Evolutionary conservation across 345 rosid genomes (phyloP), one percentile per base, ranked within the genome.

Genomic region (Microthlaspi erraticum): DNA sequence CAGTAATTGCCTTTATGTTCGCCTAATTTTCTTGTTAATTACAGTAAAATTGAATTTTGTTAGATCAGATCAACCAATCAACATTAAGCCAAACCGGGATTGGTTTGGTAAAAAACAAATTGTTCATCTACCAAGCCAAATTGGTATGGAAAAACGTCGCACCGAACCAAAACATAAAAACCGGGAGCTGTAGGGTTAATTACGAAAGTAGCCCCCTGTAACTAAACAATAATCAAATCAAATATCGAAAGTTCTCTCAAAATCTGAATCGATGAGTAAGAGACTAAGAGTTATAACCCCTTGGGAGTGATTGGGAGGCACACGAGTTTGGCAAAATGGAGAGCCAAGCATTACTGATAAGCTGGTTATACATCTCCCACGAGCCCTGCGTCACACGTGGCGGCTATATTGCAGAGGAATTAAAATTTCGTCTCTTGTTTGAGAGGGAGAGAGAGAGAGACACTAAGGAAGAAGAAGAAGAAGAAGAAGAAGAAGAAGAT

Each of bases 321-420:
- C 70, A 66, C 38, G 50, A n/a, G n/a, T n/a, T 42, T 43, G 9
- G 51, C 72, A 19, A 72, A 19, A 72, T 62, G 69, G 76, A 72
- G 76, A 54, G 64, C 76, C 76, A 72, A 72, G 62, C 63, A 63
- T 72, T 72, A 55, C 16, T 63, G 76, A 72, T 72, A 72, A 72
- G 70, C 54, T 34, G 34, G 45, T 54, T 55, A 18, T 55, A 18
- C 72, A 32, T 43, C 64, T 55, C 54, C 55, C 72, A 68, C 72
- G 43, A 68, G 72, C 64, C 45, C 7, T 55, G 11, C 31, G n/a
- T 19, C 64, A 68, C 72, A 68, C 72, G 72, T 68, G 72, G 63
- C 49, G 19, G 0, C 43, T n/a, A n/a, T n/a, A n/a, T n/a, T n/a
- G n/a, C n/a, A n/a, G n/a, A n/a, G n/a, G n/a, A n/a, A n/a, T n/a